Evolutionary conservation across 495 filamentous ascomycete genomes (phyloP), one percentile per base, ranked within the genome.

Genomic region (Paragyromitra xinjiangensis): DNA sequence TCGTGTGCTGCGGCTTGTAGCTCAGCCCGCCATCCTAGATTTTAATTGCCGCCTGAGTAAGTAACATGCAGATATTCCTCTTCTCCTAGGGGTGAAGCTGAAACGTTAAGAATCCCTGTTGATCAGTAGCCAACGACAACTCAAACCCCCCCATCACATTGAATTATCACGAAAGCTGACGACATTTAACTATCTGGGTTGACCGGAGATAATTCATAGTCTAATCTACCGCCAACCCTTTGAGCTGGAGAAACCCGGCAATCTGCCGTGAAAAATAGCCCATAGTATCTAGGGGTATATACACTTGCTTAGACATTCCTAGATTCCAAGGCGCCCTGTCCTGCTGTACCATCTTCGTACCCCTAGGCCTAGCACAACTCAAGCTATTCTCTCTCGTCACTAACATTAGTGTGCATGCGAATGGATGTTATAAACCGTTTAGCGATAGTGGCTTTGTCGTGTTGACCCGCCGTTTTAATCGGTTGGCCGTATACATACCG

Each of bases 391-490:
- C 16, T n/a, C 4, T 22, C 14, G 6, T 19, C n/a, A 53, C 16
- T 22, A n/a, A 53, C n/a, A 53, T 19, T 19, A n/a, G 19, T n/a
- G 50, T 53, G 7, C 19, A 53, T 8, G 8, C 19, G 50, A 19
- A 34, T 34, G 16, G 48, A 51, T 5, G 50, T 53, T 22, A 53
- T n/a, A 8, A 19, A 53, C 7, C 6, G 22, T 53, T 8, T 6
- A 24, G 14, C n/a, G 50, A 53, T 53, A 53, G 50, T 53, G 16
- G 6, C 55, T 24, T 2, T 6, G 12, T 19, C 26, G 6, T n/a
- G 51, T 59, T 24, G 55, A 16, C 55, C 55, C 37, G n/a, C 34
- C 14, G 22, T 8, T 64, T 26, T 64, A 26, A 45, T 64, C 62
- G 62, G 45, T 64, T 19, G 62, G 62, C 4, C 37, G 37, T 64